Percentiles rank a stretch among this genome's conserved stretches.
Conservation (phyloP, 2,329 filamentous ascomycete genomes). For the Tolypocladium endophyticum region DNA sequence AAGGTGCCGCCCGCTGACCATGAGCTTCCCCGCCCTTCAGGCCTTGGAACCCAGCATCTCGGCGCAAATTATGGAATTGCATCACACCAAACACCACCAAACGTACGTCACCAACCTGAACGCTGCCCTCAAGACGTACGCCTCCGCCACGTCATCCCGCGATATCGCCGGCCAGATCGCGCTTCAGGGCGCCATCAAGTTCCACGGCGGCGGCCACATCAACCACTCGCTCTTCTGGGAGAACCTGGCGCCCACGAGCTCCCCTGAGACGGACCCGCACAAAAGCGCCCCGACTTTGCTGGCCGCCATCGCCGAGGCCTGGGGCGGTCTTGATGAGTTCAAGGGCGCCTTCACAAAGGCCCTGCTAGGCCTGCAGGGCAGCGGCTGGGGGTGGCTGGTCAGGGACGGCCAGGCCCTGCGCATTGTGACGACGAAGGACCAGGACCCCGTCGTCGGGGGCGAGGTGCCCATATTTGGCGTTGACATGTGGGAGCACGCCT, state of each 20-base stretch:
- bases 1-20: neutral
- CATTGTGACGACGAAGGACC: conserved; percentile 76
- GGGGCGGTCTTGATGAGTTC: conserved; percentile 59
- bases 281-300: conserved; percentile 44
- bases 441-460: conserved; percentile 60
- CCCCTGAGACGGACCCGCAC: conserved; percentile 43
- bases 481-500: conserved; percentile 93
- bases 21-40: conserved; percentile 22
- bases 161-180: conserved; percentile 55
- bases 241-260: conserved; percentile 57
- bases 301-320: conserved; percentile 52
- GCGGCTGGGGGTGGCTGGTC: conserved; percentile 83
- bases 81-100: conserved; percentile 71
- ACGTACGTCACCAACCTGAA: conserved; percentile 71
- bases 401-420: conserved; percentile 50
- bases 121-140: conserved; percentile 49
- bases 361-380: conserved; percentile 66
- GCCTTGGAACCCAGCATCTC: conserved; percentile 67
- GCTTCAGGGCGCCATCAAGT: conserved; percentile 64
- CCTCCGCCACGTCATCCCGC: conserved; percentile 40
- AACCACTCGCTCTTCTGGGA: conserved; percentile 93
- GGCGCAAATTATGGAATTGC: conserved; percentile 69
- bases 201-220: conserved; percentile 86
- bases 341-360: conserved; percentile 53
- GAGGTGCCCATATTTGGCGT: conserved; percentile 65